Conservation (phyloP, 768 basidiomycete species). For the Amanita brunnescens region DNA sequence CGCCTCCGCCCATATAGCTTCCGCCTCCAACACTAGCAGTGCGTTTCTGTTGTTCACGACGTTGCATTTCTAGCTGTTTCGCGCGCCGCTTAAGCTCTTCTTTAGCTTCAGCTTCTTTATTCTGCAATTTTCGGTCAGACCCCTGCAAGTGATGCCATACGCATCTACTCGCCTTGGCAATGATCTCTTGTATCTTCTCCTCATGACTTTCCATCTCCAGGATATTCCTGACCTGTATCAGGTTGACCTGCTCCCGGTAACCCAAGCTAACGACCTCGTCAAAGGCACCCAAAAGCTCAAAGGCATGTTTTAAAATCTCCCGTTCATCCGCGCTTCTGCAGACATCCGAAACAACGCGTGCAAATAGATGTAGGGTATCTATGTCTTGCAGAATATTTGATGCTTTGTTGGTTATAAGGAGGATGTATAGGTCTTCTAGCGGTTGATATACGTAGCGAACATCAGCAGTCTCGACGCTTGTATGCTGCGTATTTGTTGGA, state of each 20-base stretch:
- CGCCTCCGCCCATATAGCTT: conserved; percentile 57
- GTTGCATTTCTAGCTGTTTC: conserved; percentile 96
- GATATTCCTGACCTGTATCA: conserved; percentile 71
- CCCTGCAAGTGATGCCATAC: neutral
- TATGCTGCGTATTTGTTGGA: conserved; percentile 89
- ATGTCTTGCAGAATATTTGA: conserved; percentile 99
- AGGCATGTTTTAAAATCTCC: conserved; percentile 84
- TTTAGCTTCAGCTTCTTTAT: conserved; percentile 99
- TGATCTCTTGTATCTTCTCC: conserved; percentile 87
- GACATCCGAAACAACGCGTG: conserved; percentile 88
- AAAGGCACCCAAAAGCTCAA: conserved; percentile 91
- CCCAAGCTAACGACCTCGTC: conserved; percentile 95
- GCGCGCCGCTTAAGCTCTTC: conserved; percentile 97
- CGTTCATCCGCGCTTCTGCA: conserved; percentile 81
- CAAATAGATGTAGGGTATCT: conserved; percentile 89
- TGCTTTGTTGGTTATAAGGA: conserved; percentile 96
- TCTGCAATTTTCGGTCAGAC: conserved; percentile 39
- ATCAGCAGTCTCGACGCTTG: conserved; percentile 91
- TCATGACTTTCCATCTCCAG: conserved; percentile 90
- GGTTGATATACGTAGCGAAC: conserved; percentile 97
- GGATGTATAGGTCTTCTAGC: conserved; percentile 92
- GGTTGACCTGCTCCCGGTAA: conserved; percentile 68
- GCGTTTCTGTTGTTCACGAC: conserved; percentile 86
- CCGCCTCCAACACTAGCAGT: conserved; percentile 41
- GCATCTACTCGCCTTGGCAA: conserved; percentile 62